These are phyloP conservation scores for Claviceps maximensis DNA, from an alignment of 2,329 filamentous ascomycete genomes.

Conservation along the genomic window DNA sequence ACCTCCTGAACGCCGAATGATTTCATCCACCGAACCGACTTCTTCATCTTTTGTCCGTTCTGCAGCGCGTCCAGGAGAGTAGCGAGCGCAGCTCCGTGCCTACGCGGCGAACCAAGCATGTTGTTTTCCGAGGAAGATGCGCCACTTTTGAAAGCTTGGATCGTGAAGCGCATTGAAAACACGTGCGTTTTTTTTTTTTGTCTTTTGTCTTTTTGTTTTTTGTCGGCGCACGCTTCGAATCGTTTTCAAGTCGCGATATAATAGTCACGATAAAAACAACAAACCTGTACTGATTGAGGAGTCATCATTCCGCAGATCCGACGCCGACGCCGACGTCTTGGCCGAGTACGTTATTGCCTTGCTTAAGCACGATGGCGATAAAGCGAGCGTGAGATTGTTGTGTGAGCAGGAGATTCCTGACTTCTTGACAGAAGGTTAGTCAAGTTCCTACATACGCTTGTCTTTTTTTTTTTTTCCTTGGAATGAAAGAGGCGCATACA, in stretches of 20 bases:
- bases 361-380: constrained; percentile 54
- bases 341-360: constrained; percentile 76
- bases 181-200: constrained; percentile 37
- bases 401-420: constrained; percentile 59
- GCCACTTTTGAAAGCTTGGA: constrained; percentile 58
- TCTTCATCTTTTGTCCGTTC: background rate
- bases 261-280: too few relatives aligned
- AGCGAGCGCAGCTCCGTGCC: background rate
- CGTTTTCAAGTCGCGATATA: too few relatives aligned
- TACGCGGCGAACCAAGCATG: constrained; percentile 25
- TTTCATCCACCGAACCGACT: too few relatives aligned
- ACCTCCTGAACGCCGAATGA: background rate
- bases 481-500: too few relatives aligned
- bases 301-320: constrained; percentile 39
- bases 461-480: background rate
- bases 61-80: background rate
- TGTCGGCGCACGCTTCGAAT: too few relatives aligned
- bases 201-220: too few relatives aligned
- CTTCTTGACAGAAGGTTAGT: constrained; percentile 53
- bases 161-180: constrained; percentile 63
- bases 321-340: constrained; percentile 69
- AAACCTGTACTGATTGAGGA: background rate
- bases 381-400: constrained; percentile 49
- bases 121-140: constrained; percentile 50
- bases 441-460: background rate